phyloP scores from a whole-genome alignment of 495 filamentous ascomycete species.

The Letharia columbiana region DNA sequence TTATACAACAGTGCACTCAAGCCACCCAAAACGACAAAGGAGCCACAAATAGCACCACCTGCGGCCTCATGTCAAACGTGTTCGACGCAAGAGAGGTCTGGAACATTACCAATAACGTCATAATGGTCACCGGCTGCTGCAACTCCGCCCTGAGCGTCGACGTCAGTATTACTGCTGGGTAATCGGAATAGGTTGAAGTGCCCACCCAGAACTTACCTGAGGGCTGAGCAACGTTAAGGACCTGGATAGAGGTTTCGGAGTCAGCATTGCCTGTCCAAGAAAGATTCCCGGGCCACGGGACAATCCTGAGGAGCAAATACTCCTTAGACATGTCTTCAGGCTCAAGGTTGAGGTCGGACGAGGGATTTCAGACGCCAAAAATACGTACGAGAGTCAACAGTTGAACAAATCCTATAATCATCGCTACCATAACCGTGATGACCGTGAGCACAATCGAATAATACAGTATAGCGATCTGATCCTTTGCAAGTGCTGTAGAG shows the following conservation, averaged over 20 bases:
- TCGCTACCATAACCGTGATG: conserved; percentile 79
- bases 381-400: conserved; percentile 51
- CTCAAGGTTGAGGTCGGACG: background rate
- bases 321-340: background rate
- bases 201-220: conserved; percentile 64
- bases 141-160: conserved; percentile 50
- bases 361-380: background rate
- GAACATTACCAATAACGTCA: conserved; percentile 61
- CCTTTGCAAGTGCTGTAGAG: conserved; percentile 59
- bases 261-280: background rate
- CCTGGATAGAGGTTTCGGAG: conserved; percentile 12
- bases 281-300: background rate
- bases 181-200: background rate
- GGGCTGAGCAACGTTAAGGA: conserved; percentile 64
- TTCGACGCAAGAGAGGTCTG: background rate
- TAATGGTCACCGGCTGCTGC: conserved; percentile 66
- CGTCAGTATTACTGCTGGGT: background rate
- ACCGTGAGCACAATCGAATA: conserved; percentile 86
- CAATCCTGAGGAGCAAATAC: background rate
- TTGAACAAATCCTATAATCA: conserved; percentile 80
- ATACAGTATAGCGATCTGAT: conserved; percentile 80
- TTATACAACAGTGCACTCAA: conserved; percentile 63
- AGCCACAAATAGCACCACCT: conserved; percentile 64
- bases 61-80: conserved; percentile 20
- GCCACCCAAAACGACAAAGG: conserved; percentile 69